Evolutionary conservation across 2,329 filamentous ascomycete species (phyloP).

Genomic region (Aureobasidium sp.): DNA sequence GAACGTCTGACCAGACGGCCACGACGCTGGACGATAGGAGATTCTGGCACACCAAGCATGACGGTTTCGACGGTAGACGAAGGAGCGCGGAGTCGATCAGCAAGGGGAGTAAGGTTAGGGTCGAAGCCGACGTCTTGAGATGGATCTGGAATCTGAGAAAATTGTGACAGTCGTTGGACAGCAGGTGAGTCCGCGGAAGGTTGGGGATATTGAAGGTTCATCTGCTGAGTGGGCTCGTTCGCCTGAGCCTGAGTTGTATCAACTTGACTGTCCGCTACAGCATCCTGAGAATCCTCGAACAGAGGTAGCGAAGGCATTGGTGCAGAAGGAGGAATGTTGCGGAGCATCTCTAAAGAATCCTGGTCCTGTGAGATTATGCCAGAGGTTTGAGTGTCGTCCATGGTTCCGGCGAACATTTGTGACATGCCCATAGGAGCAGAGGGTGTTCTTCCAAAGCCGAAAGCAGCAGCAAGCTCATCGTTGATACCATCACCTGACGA

Average conservation of each 20-base stretch:
- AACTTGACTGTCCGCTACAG: slow-evolving; percentile 20
- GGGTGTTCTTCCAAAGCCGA: slow-evolving; percentile 30
- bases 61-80: slow-evolving; percentile 65
- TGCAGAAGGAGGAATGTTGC: slow-evolving; percentile 27
- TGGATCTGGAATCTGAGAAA: slow-evolving; percentile 63
- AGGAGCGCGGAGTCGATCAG: slow-evolving; percentile 48
- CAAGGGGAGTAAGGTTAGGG: slow-evolving; percentile 47
- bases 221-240: slow-evolving; percentile 24
- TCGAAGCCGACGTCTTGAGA: slow-evolving; percentile 78
- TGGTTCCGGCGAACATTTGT: slow-evolving; percentile 84
- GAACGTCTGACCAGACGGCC: slow-evolving; percentile 45
- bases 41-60: slow-evolving; percentile 50
- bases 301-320: slow-evolving; percentile 25
- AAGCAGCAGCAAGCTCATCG: slow-evolving; percentile 27
- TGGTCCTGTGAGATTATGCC: slow-evolving; percentile 28
- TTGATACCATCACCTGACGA: slow-evolving; percentile 26
- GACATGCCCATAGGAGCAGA: slow-evolving; percentile 60
- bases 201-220: slow-evolving; percentile 32
- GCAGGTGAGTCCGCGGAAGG: slow-evolving; percentile 20
- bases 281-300: slow-evolving; percentile 31
- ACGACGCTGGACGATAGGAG: slow-evolving; percentile 51
- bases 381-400: slow-evolving; percentile 50
- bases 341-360: slow-evolving; percentile 38
- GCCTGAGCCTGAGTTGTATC: slow-evolving; percentile 16
- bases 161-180: slow-evolving; percentile 45